Evolutionary conservation across 495 filamentous ascomycete species (phyloP).

Genomic region (Penicillium atrosanguineum): DNA sequence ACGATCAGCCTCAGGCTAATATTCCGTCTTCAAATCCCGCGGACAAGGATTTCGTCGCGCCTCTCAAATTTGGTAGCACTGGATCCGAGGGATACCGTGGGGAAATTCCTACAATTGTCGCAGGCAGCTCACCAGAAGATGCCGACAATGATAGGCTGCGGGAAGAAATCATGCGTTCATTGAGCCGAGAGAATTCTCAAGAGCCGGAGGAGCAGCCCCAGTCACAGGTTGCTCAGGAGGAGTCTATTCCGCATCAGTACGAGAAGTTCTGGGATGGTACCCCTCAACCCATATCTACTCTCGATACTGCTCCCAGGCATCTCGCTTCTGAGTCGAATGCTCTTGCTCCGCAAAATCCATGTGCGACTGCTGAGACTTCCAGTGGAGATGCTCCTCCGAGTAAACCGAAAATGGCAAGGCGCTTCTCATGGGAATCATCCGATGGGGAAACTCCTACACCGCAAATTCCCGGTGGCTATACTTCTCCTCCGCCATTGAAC

Average conservation of each 20-base stretch:
- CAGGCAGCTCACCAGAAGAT: slow-evolving; percentile 55
- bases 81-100: slow-evolving; percentile 20
- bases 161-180: slow-evolving; percentile 77
- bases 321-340: slow-evolving; percentile 17
- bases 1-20: slow-evolving; percentile 7
- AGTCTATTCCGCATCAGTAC: slow-evolving; percentile 56
- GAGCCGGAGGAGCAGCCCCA: slow-evolving; percentile 30
- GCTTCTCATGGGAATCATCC: slow-evolving; percentile 45
- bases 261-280: slow-evolving; percentile 58
- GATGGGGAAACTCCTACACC: slow-evolving; percentile 19
- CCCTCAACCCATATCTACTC: slow-evolving; percentile 9
- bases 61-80: slow-evolving; percentile 33
- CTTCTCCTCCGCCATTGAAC: slow-evolving; percentile 5
- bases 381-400: slow-evolving; percentile 4
- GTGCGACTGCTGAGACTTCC: slow-evolving; percentile 9
- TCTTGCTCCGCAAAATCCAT: slow-evolving; percentile 18
- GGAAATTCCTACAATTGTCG: slow-evolving; percentile 47
- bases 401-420: slow-evolving; percentile 29
- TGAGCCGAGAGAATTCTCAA: slow-evolving; percentile 53
- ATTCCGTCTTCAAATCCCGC: slow-evolving; percentile 28
- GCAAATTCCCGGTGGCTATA: slow-evolving; percentile 11
- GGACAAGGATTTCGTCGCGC: slow-evolving; percentile 42
- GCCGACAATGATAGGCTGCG: slow-evolving; percentile 74
- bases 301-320: slow-evolving; percentile 8
- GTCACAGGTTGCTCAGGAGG: slow-evolving; percentile 33